Evolutionary conservation across 257 asterid species (phyloP).

Genomic region (Pogostemon cablin): DNA sequence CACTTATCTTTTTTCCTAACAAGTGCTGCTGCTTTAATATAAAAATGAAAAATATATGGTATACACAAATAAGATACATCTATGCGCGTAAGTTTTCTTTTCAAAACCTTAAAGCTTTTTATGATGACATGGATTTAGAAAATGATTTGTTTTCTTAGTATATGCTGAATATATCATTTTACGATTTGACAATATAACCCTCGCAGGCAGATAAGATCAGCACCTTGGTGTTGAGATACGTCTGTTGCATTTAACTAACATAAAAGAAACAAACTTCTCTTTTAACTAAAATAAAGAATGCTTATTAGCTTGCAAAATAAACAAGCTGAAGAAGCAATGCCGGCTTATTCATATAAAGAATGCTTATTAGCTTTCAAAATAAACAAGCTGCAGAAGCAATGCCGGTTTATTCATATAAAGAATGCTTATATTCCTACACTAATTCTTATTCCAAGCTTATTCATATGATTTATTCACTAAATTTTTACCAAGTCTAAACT

Average conservation of each 20-base stretch:
- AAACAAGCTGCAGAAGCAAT: too few species aligned
- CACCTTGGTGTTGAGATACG: conserved; percentile 1
- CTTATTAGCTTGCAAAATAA: conserved; percentile 23
- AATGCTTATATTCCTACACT: neutral
- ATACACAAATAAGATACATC: neutral
- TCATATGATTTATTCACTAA: neutral
- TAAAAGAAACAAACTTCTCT: neutral
- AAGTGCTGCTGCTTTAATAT: neutral
- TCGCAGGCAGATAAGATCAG: neutral
- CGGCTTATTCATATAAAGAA: too few species aligned
- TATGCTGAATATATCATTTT: neutral
- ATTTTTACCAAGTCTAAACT: neutral
- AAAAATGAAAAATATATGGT: neutral
- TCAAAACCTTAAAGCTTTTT: neutral
- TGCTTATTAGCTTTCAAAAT: too few species aligned
- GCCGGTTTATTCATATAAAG: neutral
- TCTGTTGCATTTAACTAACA: neutral
- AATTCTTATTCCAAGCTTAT: conserved; percentile 5
- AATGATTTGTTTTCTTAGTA: neutral
- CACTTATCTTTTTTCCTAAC: neutral
- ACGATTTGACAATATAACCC: conserved; percentile 14
- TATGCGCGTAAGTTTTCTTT: neutral
- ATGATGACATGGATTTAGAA: conserved; percentile 13
- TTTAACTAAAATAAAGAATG: conserved; percentile 14
- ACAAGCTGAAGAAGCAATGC: neutral